A percentile compares a stretch with the other conserved stretches of the same genome.
These are phyloP conservation scores for Hysterium pulicare DNA, from an alignment of 2,329 filamentous ascomycete genomes.

Conservation along the genomic window DNA sequence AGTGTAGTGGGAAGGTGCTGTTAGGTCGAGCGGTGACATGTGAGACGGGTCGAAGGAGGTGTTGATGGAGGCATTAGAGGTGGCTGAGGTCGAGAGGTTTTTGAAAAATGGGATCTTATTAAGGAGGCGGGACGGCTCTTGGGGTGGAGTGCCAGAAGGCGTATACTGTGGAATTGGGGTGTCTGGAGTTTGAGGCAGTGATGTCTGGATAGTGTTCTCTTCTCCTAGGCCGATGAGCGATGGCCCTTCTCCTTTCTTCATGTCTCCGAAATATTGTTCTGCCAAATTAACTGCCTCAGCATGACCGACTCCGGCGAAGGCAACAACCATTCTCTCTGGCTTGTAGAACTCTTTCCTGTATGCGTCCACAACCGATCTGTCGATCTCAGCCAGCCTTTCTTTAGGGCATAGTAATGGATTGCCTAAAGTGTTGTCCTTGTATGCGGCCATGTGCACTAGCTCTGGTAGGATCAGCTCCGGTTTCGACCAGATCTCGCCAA, in stretches of 20 bases:
- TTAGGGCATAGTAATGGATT: conserved; percentile 89
- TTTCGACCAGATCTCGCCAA: conserved; percentile 96
- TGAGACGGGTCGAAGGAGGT: conserved; percentile 49
- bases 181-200: conserved; percentile 35
- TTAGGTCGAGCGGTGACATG: conserved; percentile 54
- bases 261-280: conserved; percentile 86
- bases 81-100: conserved; percentile 73
- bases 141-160: conserved; percentile 40
- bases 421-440: conserved; percentile 91
- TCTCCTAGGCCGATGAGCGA: conserved; percentile 33
- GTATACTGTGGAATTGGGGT: conserved; percentile 43
- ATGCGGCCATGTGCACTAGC: conserved; percentile 91
- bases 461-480: conserved; percentile 94
- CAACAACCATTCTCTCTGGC: conserved; percentile 88
- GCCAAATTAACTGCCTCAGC: conserved; percentile 72
- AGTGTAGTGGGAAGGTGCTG: conserved; percentile 74
- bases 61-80: conserved; percentile 54
- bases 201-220: conserved; percentile 13
- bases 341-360: conserved; percentile 83
- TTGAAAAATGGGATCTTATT: conserved; percentile 89
- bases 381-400: conserved; percentile 73
- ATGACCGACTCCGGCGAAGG: conserved; percentile 90
- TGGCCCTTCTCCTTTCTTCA: conserved; percentile 58
- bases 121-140: conserved; percentile 64
- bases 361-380: conserved; percentile 67